Percentiles rank a stretch among this genome's conserved stretches.
phyloP scores from a whole-genome alignment of 176 grass and related monocot species.

The Themeda triandra region DNA sequence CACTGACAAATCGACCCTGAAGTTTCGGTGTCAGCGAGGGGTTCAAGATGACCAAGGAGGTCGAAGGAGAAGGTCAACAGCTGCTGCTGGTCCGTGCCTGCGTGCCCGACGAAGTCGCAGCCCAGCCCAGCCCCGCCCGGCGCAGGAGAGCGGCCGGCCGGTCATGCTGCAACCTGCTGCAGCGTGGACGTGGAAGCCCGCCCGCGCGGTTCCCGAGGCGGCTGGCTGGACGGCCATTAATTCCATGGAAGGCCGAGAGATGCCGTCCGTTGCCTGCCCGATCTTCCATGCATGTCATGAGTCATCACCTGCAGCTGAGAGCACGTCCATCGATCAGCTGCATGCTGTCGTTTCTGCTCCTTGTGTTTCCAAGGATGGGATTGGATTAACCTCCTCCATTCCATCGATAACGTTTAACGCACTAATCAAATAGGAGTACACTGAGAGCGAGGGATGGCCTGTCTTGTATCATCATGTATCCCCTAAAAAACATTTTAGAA shows the following conservation, averaged over 20 bases:
- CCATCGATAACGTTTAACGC: too few species aligned
- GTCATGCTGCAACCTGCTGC: background rate
- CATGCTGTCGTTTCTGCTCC: background rate
- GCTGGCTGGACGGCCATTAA: conserved; percentile 27
- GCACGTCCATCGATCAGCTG: background rate
- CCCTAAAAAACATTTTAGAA: too few species aligned
- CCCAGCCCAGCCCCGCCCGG: background rate
- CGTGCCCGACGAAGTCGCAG: background rate
- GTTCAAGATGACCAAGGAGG: background rate
- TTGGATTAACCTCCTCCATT: background rate
- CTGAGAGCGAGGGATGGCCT: too few species aligned
- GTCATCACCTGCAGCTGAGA: background rate
- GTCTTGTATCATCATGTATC: too few species aligned
- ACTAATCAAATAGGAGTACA: too few species aligned
- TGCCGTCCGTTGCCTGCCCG: background rate
- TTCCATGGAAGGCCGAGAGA: conserved; percentile 12
- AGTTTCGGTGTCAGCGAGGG: conserved; percentile 35
- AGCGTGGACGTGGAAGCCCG: background rate
- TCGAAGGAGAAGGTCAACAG: background rate
- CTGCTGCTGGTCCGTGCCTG: background rate
- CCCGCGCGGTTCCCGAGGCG: conserved; percentile 21
- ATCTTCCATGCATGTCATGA: background rate
- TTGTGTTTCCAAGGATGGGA: conserved; percentile 23
- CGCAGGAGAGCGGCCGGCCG: too few species aligned
- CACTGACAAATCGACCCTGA: conserved; percentile 37